Conservation (phyloP, 169 alveolate genomes). For the Cryptosporidium xiaoi region DNA sequence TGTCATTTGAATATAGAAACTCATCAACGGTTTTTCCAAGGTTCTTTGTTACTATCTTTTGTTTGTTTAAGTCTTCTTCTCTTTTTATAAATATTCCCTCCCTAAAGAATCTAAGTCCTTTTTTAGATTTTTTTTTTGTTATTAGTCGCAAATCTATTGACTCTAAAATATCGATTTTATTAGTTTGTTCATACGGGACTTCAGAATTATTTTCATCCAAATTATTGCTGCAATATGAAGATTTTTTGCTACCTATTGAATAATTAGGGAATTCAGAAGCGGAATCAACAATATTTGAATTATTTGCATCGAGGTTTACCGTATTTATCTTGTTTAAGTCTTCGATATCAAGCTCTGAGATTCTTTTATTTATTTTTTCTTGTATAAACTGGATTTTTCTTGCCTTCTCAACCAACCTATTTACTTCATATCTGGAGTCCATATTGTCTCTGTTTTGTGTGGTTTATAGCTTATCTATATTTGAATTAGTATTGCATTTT, state of each 20-base stretch:
- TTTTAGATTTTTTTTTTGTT: conserved; percentile 42
- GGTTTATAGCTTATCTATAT: no score
- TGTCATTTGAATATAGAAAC: conserved; percentile 43
- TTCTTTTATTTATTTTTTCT: conserved; percentile 8
- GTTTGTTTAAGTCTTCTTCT: conserved; percentile 26
- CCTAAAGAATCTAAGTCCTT: conserved; percentile 38
- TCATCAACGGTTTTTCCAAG: conserved; percentile 9
- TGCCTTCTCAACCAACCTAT: conserved; percentile 11
- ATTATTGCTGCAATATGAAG: not conserved
- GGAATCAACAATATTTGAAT: not conserved
- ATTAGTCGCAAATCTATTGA: conserved; percentile 30
- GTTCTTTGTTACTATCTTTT: conserved; percentile 8
- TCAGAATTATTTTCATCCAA: not conserved
- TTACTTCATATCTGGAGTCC: not conserved
- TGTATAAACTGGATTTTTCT: conserved; percentile 7
- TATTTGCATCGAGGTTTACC: not conserved
- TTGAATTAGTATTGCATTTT: not conserved
- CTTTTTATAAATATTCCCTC: conserved; percentile 13
- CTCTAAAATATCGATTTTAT: not conserved
- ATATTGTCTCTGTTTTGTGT: not conserved
- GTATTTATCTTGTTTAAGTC: not conserved
- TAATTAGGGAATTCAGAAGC: not conserved
- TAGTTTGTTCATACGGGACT: not conserved
- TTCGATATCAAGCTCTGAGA: not conserved
- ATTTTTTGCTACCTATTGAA: not conserved